These are phyloP conservation scores for Rhizopus delemar DNA, from an alignment of 371 early-diverging fungal genomes.

Conservation along the genomic window DNA sequence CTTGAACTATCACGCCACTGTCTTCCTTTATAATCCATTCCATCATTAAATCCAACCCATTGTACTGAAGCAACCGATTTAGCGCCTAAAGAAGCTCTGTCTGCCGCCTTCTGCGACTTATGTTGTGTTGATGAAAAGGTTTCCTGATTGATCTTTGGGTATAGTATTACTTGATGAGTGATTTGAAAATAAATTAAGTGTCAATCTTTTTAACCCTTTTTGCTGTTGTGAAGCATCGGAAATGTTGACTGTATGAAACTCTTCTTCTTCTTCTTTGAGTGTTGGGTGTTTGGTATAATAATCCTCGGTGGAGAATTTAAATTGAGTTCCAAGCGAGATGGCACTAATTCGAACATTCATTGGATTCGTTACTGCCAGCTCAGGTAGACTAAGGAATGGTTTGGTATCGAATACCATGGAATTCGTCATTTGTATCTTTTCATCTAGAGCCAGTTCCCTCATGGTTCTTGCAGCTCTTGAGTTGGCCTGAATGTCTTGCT, in stretches of 20 bases:
- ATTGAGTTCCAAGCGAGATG: background rate
- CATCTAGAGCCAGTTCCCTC: background rate
- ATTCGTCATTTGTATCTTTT: background rate
- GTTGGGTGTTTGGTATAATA: background rate
- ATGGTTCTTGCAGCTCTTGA: no score
- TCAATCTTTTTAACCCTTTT: background rate
- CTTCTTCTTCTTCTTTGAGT: no score
- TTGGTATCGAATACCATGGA: background rate
- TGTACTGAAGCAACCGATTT: slow-evolving; percentile 11
- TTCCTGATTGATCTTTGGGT: background rate
- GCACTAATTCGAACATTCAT: background rate
- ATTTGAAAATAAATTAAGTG: slow-evolving; percentile 2
- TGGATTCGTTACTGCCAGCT: background rate
- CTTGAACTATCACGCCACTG: background rate
- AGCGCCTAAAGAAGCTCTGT: background rate
- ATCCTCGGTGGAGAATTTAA: background rate
- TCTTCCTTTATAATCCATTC: slow-evolving; percentile 6
- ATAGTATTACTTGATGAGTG: no score
- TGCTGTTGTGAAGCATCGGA: background rate
- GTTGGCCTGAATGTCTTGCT: no score
- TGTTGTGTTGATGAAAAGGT: background rate
- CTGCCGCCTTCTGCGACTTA: background rate
- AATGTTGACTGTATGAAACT: background rate
- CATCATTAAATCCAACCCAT: slow-evolving; percentile 14
- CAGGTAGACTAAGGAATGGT: background rate